phyloP scores from a whole-genome alignment of 371 early-diverging fungal genomes.

The Chytridium lagenaria region DNA sequence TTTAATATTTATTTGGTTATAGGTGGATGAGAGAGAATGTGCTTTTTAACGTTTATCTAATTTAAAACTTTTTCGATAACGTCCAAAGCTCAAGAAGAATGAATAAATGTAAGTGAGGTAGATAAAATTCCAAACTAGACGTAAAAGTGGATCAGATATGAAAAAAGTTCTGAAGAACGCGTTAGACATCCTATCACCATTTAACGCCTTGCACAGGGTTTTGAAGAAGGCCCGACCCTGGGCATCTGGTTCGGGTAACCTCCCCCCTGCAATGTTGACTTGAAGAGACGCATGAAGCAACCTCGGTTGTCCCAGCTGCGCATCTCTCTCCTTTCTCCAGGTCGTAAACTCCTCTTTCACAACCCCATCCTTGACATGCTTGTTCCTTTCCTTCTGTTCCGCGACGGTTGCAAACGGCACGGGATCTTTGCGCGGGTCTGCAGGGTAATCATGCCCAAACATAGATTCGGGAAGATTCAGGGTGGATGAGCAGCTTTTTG shows the following conservation, averaged over 20 bases:
- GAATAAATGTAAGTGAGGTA: no score
- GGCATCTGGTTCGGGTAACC: slow-evolving; percentile 14
- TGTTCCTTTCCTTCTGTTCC: slow-evolving; percentile 32
- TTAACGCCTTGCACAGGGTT: no score
- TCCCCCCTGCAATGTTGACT: slow-evolving; percentile 36
- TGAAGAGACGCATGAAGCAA: slow-evolving; percentile 39
- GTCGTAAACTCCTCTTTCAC: slow-evolving; percentile 28
- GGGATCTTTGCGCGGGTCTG: background rate
- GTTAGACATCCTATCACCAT: no score
- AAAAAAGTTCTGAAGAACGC: no score
- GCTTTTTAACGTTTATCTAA: no score
- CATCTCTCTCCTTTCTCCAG: slow-evolving; percentile 36
- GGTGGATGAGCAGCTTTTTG: slow-evolving; percentile 12
- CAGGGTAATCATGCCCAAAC: slow-evolving; percentile 47
- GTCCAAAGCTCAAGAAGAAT: no score
- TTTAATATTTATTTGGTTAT: no score
- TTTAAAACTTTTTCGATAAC: no score
- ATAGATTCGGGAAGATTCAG: slow-evolving; percentile 21
- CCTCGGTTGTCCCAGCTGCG: slow-evolving; percentile 30
- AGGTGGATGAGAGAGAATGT: no score
- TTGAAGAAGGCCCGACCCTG: background rate
- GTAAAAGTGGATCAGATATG: no score
- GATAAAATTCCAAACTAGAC: no score
- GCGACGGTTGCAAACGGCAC: slow-evolving; percentile 14
- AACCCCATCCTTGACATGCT: slow-evolving; percentile 30